Conservation (phyloP, 768 basidiomycete genomes). For the Tricholoma flavovirens region DNA sequence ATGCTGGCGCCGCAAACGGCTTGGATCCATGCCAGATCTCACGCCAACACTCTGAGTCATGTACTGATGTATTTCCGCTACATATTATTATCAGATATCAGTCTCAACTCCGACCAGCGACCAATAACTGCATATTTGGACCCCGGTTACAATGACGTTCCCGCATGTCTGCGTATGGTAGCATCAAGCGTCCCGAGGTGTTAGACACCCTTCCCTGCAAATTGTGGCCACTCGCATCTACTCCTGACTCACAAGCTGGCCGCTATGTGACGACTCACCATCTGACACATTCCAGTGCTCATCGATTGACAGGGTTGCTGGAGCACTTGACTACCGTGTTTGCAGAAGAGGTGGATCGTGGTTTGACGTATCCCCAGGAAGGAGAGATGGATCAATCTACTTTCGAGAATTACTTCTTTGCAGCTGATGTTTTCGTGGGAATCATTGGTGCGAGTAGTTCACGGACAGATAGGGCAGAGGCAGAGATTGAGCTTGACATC, state of each 20-base stretch:
- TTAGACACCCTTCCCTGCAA: conserved; percentile 38
- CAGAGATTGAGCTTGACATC: conserved; percentile 25
- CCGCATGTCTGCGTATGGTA: conserved; percentile 70
- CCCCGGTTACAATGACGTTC: background rate
- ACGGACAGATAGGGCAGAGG: conserved; percentile 18
- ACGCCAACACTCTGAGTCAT: background rate
- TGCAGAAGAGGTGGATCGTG: conserved; percentile 67
- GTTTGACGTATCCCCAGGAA: conserved; percentile 85
- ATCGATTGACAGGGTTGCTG: conserved; percentile 42
- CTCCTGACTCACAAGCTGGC: conserved; percentile 18
- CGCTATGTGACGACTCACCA: conserved; percentile 46
- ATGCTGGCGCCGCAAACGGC: too few relatives aligned
- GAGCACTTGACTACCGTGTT: conserved; percentile 58
- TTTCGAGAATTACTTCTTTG: conserved; percentile 76
- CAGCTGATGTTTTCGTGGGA: conserved; percentile 70
- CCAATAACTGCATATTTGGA: background rate
- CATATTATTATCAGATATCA: background rate
- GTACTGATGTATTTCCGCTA: too few relatives aligned
- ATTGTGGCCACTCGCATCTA: conserved; percentile 29
- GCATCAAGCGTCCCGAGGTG: conserved; percentile 33
- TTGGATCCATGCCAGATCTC: background rate
- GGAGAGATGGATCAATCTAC: conserved; percentile 41
- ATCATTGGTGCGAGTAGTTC: conserved; percentile 30
- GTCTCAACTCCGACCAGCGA: background rate
- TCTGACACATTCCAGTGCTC: conserved; percentile 38